Evolutionary conservation across 2,329 filamentous ascomycete genomes (phyloP).

Genomic region (Pseudonectria foliicola): DNA sequence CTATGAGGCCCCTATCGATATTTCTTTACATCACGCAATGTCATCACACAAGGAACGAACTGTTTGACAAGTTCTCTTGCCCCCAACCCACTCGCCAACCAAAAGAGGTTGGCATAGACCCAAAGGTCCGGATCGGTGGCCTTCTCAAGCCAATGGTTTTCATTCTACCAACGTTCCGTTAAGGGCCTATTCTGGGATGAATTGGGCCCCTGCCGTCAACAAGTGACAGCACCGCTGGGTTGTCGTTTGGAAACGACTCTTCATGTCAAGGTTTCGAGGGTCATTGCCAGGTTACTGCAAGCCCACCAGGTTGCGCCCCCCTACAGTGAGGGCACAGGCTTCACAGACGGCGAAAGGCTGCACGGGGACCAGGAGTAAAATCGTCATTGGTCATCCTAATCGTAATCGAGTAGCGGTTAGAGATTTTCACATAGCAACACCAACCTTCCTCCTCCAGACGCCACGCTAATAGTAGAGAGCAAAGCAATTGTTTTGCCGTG

Average conservation of each 20-base stretch:
- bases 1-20: no score
- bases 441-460: conserved; percentile 24
- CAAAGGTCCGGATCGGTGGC: conserved; percentile 23
- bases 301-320: no score
- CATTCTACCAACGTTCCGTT: conserved; percentile 77
- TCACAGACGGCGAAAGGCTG: no score
- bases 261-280: not conserved
- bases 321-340: no score
- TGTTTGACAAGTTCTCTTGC: conserved; percentile 39
- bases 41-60: conserved; percentile 6
- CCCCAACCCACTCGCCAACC: conserved; percentile 26
- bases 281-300: no score
- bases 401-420: conserved; percentile 10
- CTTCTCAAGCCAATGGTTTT: conserved; percentile 32
- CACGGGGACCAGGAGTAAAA: conserved; percentile 5
- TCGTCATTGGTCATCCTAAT: conserved; percentile 22
- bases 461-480: conserved; percentile 27
- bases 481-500: no score
- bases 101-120: conserved; percentile 17
- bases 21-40: not conserved
- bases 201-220: conserved; percentile 65
- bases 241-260: not conserved
- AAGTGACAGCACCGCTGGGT: conserved; percentile 67
- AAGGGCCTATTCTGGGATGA: conserved; percentile 63
- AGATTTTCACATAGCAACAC: conserved; percentile 8